Evolutionary conservation across 768 basidiomycete species (phyloP).

Genomic region (Tricholoma flavovirens): DNA sequence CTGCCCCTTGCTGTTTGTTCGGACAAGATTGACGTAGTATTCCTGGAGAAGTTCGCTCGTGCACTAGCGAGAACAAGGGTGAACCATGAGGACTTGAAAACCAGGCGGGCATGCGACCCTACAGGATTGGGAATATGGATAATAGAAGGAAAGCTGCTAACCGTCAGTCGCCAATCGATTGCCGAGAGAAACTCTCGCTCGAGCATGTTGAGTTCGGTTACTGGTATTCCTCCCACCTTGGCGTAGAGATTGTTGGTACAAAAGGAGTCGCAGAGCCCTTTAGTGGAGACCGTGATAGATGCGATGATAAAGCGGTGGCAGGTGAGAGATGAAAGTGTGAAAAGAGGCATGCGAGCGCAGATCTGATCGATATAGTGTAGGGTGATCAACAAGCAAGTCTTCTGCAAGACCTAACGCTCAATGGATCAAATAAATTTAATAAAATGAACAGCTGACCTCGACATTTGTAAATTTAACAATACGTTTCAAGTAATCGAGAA

Average conservation of each 20-base stretch:
- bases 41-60: constrained; percentile 86
- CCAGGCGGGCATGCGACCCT: constrained; percentile 9
- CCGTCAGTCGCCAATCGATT: constrained; percentile 94
- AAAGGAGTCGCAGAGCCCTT: constrained; percentile 93
- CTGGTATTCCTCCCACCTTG: constrained; percentile 90
- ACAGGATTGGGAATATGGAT: constrained; percentile 10
- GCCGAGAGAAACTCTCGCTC: constrained; percentile 90
- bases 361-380: constrained; percentile 93
- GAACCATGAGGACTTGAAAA: constrained; percentile 22
- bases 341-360: constrained; percentile 78
- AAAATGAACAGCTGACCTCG: constrained; percentile 54
- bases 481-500: constrained; percentile 89
- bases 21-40: constrained; percentile 91
- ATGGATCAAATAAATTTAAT: constrained; percentile 3
- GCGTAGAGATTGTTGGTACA: constrained; percentile 95
- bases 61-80: constrained; percentile 52
- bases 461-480: constrained; percentile 95
- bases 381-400: constrained; percentile 73
- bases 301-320: constrained; percentile 98
- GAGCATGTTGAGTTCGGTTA: constrained; percentile 87
- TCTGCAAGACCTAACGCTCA: constrained; percentile 34
- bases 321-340: constrained; percentile 92
- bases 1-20: constrained; percentile 65
- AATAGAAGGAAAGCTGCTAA: constrained; percentile 41
- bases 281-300: constrained; percentile 86